These are phyloP conservation scores for Beta corolliflora DNA, from an alignment of 179 eudicot species.

Conservation along the genomic window DNA sequence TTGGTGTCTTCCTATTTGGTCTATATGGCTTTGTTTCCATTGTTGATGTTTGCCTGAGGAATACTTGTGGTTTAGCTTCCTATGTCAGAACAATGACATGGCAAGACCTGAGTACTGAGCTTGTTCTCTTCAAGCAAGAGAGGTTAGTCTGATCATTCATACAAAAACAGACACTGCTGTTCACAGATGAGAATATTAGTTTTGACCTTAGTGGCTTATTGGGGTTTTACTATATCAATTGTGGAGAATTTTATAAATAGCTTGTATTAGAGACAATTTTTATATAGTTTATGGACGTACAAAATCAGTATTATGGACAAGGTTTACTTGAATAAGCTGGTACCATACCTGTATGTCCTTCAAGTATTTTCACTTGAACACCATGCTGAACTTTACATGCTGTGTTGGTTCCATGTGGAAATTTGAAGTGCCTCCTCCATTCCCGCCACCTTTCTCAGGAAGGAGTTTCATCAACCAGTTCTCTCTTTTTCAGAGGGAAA, in stretches of 20 bases:
- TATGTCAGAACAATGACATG: background rate
- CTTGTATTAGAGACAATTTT: too few species aligned
- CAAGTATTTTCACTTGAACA: constrained; percentile 35
- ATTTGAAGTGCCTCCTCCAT: constrained; percentile 91
- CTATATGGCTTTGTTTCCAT: background rate
- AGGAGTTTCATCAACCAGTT: constrained; percentile 54
- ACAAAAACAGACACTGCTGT: background rate
- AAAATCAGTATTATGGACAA: background rate
- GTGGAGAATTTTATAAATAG: background rate
- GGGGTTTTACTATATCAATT: background rate
- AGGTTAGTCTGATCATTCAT: background rate
- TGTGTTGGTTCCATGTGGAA: constrained; percentile 36
- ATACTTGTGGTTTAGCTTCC: background rate
- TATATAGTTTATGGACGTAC: background rate
- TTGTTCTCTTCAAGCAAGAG: background rate
- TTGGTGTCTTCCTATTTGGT: background rate
- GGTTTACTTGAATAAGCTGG: background rate
- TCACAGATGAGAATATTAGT: background rate
- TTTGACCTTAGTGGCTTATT: background rate
- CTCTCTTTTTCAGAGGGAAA: constrained; percentile 58
- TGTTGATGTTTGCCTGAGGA: background rate
- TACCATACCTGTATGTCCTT: constrained; percentile 27
- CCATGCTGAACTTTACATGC: constrained; percentile 44
- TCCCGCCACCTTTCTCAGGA: constrained; percentile 94
- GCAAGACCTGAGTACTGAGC: background rate